Percentiles rank a stretch among this genome's conserved stretches.
Conservation (phyloP, 441 rosid genomes). For the Pelargonium citronellum region DNA sequence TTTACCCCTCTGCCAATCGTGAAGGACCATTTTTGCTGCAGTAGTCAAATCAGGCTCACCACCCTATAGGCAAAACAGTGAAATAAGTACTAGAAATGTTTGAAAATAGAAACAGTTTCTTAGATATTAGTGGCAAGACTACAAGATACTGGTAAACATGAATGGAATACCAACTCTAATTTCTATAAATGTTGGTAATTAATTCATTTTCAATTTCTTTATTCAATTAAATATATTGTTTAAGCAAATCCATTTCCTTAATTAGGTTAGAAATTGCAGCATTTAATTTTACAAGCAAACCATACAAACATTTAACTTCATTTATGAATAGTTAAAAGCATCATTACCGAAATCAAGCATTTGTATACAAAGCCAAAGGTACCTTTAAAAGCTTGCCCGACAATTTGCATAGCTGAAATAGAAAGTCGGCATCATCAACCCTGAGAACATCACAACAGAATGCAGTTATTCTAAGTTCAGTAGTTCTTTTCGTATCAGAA, state of each 20-base stretch:
- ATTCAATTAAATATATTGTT: no score
- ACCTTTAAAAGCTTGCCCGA: conserved; percentile 84
- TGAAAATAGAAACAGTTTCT: not conserved
- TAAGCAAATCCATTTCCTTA: not conserved
- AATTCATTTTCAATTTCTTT: no score
- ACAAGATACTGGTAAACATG: no score
- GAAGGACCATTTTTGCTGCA: conserved; percentile 90
- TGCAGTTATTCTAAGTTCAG: not conserved
- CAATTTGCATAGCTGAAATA: conserved; percentile 70
- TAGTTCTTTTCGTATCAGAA: not conserved
- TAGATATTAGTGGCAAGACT: not conserved
- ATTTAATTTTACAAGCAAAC: not conserved
- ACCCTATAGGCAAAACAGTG: conserved; percentile 42
- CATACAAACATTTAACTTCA: not conserved
- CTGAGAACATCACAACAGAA: conserved; percentile 31
- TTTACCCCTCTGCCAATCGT: conserved; percentile 95
- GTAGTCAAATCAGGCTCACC: conserved; percentile 85
- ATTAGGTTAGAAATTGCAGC: not conserved
- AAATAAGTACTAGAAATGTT: not conserved
- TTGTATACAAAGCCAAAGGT: conserved; percentile 12
- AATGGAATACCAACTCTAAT: not conserved
- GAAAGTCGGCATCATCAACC: conserved; percentile 78
- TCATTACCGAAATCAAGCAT: conserved; percentile 6
- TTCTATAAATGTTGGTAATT: no score
- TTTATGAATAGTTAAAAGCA: not conserved